Evolutionary conservation across 495 filamentous ascomycete genomes (phyloP).

Genomic region (Evansstolkia leycettana): DNA sequence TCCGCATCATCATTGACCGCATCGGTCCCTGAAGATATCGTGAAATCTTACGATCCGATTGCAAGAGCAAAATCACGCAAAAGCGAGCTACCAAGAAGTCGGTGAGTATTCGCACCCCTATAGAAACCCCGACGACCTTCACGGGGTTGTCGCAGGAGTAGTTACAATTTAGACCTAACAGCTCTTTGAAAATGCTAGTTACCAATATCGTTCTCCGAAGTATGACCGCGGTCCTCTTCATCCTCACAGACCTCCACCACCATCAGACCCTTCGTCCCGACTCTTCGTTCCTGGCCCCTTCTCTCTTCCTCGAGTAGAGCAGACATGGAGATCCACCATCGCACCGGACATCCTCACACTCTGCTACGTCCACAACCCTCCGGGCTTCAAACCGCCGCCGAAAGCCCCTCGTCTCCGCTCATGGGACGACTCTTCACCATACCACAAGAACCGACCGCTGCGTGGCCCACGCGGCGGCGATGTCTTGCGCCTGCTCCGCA

Average conservation of each 20-base stretch:
- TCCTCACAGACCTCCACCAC: conserved; percentile 74
- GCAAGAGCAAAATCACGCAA: conserved; percentile 36
- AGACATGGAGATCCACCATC: conserved; percentile 79
- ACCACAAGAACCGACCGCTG: conserved; percentile 79
- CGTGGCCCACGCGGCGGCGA: conserved; percentile 69
- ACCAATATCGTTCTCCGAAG: conserved; percentile 84
- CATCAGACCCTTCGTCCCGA: conserved; percentile 77
- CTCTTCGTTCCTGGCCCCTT: conserved; percentile 90
- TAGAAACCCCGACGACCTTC: not conserved
- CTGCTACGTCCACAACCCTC: conserved; percentile 68
- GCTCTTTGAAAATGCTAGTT: conserved; percentile 43
- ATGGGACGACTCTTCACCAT: conserved; percentile 87
- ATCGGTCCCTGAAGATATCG: conserved; percentile 11
- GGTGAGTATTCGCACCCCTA: no score
- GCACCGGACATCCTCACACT: conserved; percentile 85
- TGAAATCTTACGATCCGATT: conserved; percentile 45
- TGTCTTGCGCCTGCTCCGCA: conserved; percentile 56
- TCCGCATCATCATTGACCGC: conserved; percentile 21
- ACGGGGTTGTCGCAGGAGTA: conserved; percentile 2
- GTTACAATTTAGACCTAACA: no score
- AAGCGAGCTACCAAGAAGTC: conserved; percentile 51
- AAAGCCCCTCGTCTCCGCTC: conserved; percentile 60
- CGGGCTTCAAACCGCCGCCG: conserved; percentile 53
- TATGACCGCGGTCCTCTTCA: conserved; percentile 90
- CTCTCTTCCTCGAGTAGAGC: conserved; percentile 71